A percentile compares a stretch with the other conserved stretches of the same genome.
These are phyloP conservation scores for Citrus medica DNA, from an alignment of 345 rosid genomes.

Conservation along the genomic window DNA sequence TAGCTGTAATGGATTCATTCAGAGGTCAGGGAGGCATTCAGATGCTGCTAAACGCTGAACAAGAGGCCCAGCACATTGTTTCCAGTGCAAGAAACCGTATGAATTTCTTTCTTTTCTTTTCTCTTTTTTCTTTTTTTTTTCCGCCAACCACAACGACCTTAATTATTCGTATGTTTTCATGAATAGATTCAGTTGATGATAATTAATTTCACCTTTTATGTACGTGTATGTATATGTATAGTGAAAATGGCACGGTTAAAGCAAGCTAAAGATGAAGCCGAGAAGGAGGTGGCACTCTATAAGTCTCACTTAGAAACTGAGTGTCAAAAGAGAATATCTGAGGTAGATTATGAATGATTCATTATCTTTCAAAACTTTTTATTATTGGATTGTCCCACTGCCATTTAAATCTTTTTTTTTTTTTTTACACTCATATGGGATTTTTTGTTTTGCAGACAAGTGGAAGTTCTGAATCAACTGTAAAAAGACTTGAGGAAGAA, in stretches of 20 bases:
- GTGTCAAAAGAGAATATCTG: slow-evolving; percentile 28
- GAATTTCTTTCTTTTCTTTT: no score
- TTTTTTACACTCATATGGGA: no score
- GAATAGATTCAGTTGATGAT: no score
- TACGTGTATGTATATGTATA: neutral
- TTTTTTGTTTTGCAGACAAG: slow-evolving; percentile 23
- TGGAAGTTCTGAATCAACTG: slow-evolving; percentile 36
- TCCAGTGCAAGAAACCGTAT: slow-evolving; percentile 47
- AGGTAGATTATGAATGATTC: slow-evolving; percentile 17
- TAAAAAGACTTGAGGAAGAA: slow-evolving; percentile 38
- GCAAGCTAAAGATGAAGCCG: slow-evolving; percentile 62
- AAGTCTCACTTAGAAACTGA: slow-evolving; percentile 38
- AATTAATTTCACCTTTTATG: no score
- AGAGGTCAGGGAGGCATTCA: slow-evolving; percentile 63
- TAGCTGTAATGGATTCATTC: slow-evolving; percentile 33
- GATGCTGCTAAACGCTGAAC: slow-evolving; percentile 48
- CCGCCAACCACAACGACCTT: no score
- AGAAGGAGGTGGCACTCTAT: slow-evolving; percentile 31
- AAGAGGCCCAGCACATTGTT: slow-evolving; percentile 52
- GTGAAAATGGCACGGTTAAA: slow-evolving; percentile 43
- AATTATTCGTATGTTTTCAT: no score
- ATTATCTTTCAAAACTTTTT: no score
- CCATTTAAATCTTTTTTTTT: neutral
- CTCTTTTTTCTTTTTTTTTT: no score
- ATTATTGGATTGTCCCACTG: no score